Conservation (phyloP, 352 stramenopile genomes). For the Lagenidium giganteum region DNA sequence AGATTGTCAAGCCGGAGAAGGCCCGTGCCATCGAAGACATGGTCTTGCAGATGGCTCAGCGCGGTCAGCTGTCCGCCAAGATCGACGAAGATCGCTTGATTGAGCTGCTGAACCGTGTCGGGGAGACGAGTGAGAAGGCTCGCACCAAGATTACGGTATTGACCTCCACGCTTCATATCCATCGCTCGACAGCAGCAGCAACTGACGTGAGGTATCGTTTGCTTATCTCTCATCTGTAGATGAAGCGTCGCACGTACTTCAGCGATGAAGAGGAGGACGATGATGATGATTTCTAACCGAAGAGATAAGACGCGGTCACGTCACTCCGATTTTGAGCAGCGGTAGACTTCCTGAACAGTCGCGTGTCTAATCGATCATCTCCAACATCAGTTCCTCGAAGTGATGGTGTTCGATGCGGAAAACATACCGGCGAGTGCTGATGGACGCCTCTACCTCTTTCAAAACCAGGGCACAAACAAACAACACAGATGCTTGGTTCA, state of each 20-base stretch:
- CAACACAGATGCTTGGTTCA: neutral
- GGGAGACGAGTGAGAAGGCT: slow-evolving; percentile 77
- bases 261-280: slow-evolving; percentile 85
- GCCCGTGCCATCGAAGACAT: slow-evolving; percentile 80
- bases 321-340: no score
- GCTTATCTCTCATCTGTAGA: slow-evolving; percentile 27
- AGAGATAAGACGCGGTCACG: no score
- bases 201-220: neutral
- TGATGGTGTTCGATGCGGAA: slow-evolving; percentile 2
- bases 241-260: slow-evolving; percentile 86
- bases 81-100: slow-evolving; percentile 86
- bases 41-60: slow-evolving; percentile 84
- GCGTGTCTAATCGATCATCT: no score
- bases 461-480: neutral
- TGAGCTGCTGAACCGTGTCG: slow-evolving; percentile 72
- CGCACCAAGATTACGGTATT: slow-evolving; percentile 84
- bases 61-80: slow-evolving; percentile 70
- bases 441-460: neutral
- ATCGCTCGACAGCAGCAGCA: neutral
- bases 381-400: no score
- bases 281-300: no score
- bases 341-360: no score
- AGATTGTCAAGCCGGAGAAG: slow-evolving; percentile 87
- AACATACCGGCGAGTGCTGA: slow-evolving; percentile 10
- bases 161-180: neutral